Conservation (phyloP, 805 yeast species). For the Candida berthetii region DNA sequence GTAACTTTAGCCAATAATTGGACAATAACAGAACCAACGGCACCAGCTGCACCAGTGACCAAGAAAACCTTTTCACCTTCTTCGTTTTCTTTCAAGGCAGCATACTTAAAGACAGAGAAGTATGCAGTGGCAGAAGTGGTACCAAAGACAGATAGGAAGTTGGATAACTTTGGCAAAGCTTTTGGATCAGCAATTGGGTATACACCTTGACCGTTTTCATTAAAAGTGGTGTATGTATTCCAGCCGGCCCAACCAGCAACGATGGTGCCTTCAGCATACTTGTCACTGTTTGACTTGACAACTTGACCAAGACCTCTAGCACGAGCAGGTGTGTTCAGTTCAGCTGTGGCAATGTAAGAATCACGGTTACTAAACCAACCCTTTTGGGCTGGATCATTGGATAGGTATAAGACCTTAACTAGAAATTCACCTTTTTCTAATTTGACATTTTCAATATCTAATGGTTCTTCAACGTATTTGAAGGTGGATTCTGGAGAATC, state of each 20-base stretch:
- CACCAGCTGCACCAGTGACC: constrained; percentile 66
- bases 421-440: constrained; percentile 32
- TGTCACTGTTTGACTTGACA: constrained; percentile 35
- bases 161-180: constrained; percentile 23
- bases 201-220: constrained; percentile 4
- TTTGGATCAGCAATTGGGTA: constrained; percentile 10
- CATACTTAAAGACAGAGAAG: constrained; percentile 44
- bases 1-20: constrained; percentile 49
- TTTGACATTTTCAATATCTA: constrained; percentile 14
- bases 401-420: constrained; percentile 38
- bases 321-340: constrained; percentile 36
- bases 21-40: constrained; percentile 58
- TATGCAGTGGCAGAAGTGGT: constrained; percentile 58
- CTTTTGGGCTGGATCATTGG: constrained; percentile 61
- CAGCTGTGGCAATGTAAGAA: constrained; percentile 24
- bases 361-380: constrained; percentile 39
- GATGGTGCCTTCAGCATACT: constrained; percentile 36
- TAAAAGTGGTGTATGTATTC: constrained; percentile 39
- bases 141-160: constrained; percentile 46
- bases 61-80: constrained; percentile 37
- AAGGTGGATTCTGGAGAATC: constrained; percentile 22
- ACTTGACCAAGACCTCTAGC: constrained; percentile 48
- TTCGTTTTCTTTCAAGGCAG: constrained; percentile 33
- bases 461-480: constrained; percentile 14
- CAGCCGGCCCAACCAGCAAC: constrained; percentile 36